Conservation (phyloP, 805 yeast species). For the Zygotorulaspora sp. region DNA sequence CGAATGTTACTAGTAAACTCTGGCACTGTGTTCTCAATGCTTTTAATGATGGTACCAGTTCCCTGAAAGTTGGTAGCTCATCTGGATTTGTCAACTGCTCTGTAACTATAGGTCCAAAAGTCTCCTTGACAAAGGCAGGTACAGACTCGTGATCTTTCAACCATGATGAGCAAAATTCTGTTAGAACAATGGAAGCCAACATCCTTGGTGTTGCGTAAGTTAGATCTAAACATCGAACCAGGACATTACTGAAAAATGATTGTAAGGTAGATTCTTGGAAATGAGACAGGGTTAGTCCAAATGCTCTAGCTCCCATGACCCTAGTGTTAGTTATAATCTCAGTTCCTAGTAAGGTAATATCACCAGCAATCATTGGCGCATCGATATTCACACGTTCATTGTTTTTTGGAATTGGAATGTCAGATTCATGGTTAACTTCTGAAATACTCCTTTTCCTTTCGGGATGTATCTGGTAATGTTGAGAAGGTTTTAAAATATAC, state of each 20-base stretch:
- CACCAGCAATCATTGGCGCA: constrained; percentile 88
- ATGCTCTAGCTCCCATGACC: constrained; percentile 66
- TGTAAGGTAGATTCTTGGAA: constrained; percentile 41
- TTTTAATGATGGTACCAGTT: constrained; percentile 78
- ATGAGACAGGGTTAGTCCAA: constrained; percentile 60
- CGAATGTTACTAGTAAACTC: constrained; percentile 72
- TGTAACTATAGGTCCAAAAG: constrained; percentile 37
- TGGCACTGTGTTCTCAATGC: constrained; percentile 84
- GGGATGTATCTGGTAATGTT: constrained; percentile 32
- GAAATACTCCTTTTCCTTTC: constrained; percentile 33
- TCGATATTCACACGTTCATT: constrained; percentile 79
- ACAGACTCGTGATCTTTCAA: constrained; percentile 19
- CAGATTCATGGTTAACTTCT: constrained; percentile 22
- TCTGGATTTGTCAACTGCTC: constrained; percentile 29
- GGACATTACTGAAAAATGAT: constrained; percentile 38
- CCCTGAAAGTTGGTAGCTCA: constrained; percentile 59
- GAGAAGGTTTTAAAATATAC: constrained; percentile 73
- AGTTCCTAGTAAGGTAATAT: constrained; percentile 75
- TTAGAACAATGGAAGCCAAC: constrained; percentile 60
- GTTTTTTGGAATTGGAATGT: constrained; percentile 47
- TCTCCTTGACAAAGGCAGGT: constrained; percentile 30
- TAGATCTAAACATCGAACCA: constrained; percentile 45
- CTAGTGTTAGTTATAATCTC: constrained; percentile 73
- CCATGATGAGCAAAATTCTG: constrained; percentile 53
- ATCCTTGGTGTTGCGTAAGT: constrained; percentile 79